These are phyloP conservation scores for Pholiota adiposa DNA, from an alignment of 1,284 basidiomycete genomes.

Conservation along the genomic window DNA sequence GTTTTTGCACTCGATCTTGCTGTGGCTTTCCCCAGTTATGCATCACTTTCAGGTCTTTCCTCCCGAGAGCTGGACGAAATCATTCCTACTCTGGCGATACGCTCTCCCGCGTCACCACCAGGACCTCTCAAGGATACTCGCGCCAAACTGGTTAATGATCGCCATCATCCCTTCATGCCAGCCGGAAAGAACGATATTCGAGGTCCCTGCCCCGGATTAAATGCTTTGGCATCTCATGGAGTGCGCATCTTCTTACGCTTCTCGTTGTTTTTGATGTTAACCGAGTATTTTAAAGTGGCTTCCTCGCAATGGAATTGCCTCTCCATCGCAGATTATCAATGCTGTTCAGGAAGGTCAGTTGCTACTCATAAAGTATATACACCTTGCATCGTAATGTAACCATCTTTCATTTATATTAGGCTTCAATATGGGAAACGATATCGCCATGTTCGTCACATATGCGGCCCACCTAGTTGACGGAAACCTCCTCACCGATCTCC, in stretches of 20 bases:
- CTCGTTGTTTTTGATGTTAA: no score
- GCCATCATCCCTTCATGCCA: no score
- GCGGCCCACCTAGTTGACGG: constrained; percentile 27
- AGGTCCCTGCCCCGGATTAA: no score
- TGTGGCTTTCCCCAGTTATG: not conserved
- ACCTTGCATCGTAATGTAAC: not conserved
- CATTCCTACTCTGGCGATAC: no score
- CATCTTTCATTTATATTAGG: not conserved
- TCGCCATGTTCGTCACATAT: constrained; percentile 24
- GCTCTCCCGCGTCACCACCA: no score
- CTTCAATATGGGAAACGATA: not conserved
- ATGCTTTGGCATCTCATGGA: no score
- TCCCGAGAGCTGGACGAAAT: no score
- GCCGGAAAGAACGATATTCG: no score
- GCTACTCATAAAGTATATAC: not conserved
- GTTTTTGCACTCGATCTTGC: not conserved
- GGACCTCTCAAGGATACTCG: no score
- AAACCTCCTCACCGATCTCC: constrained; percentile 25
- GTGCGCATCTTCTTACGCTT: no score
- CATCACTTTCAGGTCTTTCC: not conserved
- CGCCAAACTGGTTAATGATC: no score
- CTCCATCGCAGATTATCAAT: constrained; percentile 18
- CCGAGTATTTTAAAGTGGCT: constrained; percentile 15
- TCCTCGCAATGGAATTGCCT: constrained; percentile 21
- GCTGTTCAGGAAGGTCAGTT: constrained; percentile 18